Conservation (phyloP, 2,329 filamentous ascomycete species). For the Calonectria ilicicola region DNA sequence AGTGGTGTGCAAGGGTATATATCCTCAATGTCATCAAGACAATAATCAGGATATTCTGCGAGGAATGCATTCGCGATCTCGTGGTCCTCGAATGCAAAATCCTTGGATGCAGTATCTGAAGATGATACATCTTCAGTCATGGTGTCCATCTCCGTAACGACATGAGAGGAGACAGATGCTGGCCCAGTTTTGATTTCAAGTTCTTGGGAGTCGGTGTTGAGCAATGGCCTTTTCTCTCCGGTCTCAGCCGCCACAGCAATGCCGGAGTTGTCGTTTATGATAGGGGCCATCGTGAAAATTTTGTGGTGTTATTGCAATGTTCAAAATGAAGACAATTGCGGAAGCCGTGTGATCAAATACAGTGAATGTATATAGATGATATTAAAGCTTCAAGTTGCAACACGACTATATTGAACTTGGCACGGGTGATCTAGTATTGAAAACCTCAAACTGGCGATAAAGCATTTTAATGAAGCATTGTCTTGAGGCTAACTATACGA, state of each 20-base stretch:
- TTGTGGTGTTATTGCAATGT: neutral
- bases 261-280: neutral
- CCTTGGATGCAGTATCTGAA: neutral
- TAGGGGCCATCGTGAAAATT: neutral
- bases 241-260: neutral
- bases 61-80: neutral
- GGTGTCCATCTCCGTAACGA: neutral
- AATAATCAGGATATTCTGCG: neutral
- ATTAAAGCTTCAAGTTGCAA: neutral
- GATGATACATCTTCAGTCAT: neutral
- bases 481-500: neutral
- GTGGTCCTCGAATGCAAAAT: neutral
- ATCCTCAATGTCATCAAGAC: neutral
- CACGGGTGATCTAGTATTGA: neutral
- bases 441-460: neutral
- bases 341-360: neutral
- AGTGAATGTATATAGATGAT: neutral
- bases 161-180: neutral
- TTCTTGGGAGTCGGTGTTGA: neutral
- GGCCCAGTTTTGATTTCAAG: neutral
- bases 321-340: neutral
- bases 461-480: neutral
- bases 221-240: neutral
- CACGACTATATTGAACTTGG: neutral
- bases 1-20: neutral